Evolutionary conservation across 352 stramenopile genomes (phyloP), one percentile per base, ranked within the genome.

Genomic region (Globisporangium mamillatum): DNA sequence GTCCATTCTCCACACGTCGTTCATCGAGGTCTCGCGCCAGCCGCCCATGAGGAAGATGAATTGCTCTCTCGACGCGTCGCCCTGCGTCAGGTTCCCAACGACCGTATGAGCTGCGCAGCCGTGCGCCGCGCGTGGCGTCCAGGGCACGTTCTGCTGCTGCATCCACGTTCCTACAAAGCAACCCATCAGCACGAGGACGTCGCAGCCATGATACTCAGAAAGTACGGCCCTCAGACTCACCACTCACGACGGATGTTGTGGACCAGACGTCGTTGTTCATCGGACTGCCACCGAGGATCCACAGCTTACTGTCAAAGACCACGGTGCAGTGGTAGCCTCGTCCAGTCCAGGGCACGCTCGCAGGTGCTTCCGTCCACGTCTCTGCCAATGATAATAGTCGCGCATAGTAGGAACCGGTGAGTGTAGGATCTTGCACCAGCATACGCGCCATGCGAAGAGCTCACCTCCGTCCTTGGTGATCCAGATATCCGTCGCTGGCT

Each of bases 211-310:
- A 32, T 6, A 32, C 27, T 32, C 3, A 32, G 27, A 32, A 32
- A 32, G 27, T 32, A 32, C 27, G 27, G 27, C 27, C 27, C 3
- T 32, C 8, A 36, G 3, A 20, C 55, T 14, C 44, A 56, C 85
- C 81, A 41, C 63, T 66, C 18, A 93, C 63, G n/a, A 92, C 69
- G 0, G 85, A 93, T 0, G 75, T 63, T 0, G 87, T 90, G 4
- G 75, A 87, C 85, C 86, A 95, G 46, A 95, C 84, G 18, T 92
- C 79, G 69, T 92, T 93, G 66, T 87, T 92, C 18, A 93, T 66
- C n/a, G 87, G 87, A 68, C 78, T 93, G 1, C 87, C 87, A 9
- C 85, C 87, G n/a, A 93, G 72, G 22, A 95, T 67, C 73, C 82
- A 93, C 4, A 93, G 57, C 32, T 77, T 76, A n/a, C 59, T 64